Evolutionary conservation across 257 asterid genomes (phyloP), one percentile per base, ranked within the genome.

Genomic region (Nicotiana attenuata): DNA sequence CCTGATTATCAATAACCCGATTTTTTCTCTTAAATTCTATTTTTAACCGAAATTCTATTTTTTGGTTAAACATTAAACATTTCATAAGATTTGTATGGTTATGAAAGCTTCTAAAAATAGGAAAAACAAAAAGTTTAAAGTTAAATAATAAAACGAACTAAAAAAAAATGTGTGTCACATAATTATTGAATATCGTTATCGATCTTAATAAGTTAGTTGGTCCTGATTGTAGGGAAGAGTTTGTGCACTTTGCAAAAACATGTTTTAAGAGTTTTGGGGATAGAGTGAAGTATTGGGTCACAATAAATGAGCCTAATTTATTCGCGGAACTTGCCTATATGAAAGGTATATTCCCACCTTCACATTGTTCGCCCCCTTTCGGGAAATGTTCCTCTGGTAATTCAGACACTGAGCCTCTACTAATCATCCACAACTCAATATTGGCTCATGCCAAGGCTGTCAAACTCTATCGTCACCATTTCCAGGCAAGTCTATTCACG

Each of bases 371-470:
- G 3, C 88, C 87, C 7, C 97, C 97, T 22, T 95, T 92, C 75
- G 97, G 98, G 11, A 56, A 88, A 24, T 93, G 98, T 76, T 64
- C 85, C 1, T 22, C 33, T 81, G 98, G 98, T 45, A 92, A 92
- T 84, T 91, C 97, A 10, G 98, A 95, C 65, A 83, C 77, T 15
- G 98, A 93, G 87, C 97, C 98, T 80, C 84, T 94, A 80, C 73
- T 87, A 63, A 86, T 81, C 1, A 77, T 41, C 65, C 97, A 93
- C 86, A 91, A 93, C 61, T 86, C 89, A 93, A 56, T 94, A 61
- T 79, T 93, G 86, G 97, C 89, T 13, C 98, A 94, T 85, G 94
- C 93, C 66, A 93, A 85, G 81, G 93, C 96, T 24, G 91, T 86
- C 78, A 90, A 92, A 56, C 17, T 93, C 35, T 94, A 88, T 68